phyloP scores from a whole-genome alignment of 2,329 filamentous ascomycete species.

The Samsoniella hepiali region DNA sequence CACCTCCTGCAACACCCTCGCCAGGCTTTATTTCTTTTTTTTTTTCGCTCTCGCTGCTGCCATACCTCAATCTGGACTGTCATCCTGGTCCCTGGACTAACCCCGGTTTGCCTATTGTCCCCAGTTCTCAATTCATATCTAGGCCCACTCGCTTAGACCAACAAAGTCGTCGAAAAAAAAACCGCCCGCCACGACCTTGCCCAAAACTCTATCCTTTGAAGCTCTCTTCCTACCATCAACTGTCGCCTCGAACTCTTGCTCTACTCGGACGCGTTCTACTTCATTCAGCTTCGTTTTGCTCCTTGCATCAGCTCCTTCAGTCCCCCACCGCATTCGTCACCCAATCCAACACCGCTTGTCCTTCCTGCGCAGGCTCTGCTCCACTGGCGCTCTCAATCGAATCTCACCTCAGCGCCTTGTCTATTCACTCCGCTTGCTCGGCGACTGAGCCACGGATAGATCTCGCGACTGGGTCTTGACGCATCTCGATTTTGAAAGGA shows the following conservation, averaged over 20 bases:
- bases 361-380: background rate
- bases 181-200: slow-evolving; percentile 2
- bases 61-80: background rate
- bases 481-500: background rate
- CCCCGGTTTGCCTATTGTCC: slow-evolving; percentile 8
- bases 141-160: slow-evolving; percentile 12
- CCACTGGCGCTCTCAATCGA: background rate
- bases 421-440: background rate
- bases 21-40: background rate
- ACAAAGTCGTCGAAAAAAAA: slow-evolving; percentile 14
- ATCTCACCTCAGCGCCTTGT: slow-evolving; percentile 12
- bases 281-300: background rate
- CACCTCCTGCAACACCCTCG: background rate
- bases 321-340: background rate
- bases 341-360: background rate
- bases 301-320: background rate
- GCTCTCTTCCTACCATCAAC: background rate
- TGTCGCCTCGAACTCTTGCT: background rate
- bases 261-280: background rate
- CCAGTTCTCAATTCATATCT: slow-evolving; percentile 6
- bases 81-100: slow-evolving; percentile 6
- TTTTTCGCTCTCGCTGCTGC: background rate
- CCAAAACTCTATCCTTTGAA: slow-evolving; percentile 14
- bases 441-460: background rate
- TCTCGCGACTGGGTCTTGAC: background rate